phyloP scores from a whole-genome alignment of 1,139 yeast species.

The Candida sojae region DNA sequence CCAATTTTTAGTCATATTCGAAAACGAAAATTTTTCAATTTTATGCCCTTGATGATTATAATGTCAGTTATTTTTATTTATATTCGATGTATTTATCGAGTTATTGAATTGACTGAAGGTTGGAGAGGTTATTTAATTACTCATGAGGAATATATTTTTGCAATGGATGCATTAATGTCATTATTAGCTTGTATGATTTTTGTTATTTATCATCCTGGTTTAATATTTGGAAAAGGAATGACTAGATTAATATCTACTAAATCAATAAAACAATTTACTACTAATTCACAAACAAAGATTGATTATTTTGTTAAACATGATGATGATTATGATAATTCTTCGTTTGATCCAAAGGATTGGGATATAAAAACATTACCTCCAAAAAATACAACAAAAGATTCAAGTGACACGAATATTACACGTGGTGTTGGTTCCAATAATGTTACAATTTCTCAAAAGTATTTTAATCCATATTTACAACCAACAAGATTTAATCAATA shows the following conservation, averaged over 20 bases:
- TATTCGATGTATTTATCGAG: conserved; percentile 33
- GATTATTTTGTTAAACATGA: neutral
- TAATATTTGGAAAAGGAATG: conserved; percentile 23
- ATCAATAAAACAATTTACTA: neutral
- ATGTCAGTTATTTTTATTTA: conserved; percentile 25
- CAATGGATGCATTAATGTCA: conserved; percentile 29
- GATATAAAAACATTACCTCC: neutral
- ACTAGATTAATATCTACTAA: neutral
- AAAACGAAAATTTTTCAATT: conserved; percentile 20
- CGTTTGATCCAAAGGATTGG: neutral
- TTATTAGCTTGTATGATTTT: conserved; percentile 21
- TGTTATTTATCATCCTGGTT: conserved; percentile 28
- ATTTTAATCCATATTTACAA: conserved; percentile 10
- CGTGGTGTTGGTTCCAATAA: neutral
- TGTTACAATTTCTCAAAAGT: conserved; percentile 7
- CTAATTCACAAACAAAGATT: neutral
- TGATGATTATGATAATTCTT: neutral
- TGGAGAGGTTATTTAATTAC: conserved; percentile 37
- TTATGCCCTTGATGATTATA: conserved; percentile 25
- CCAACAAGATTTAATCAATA: conserved; percentile 8
- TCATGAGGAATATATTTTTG: conserved; percentile 29
- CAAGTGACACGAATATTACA: neutral
- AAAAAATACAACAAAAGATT: neutral
- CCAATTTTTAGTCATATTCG: conserved; percentile 18
- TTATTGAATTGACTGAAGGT: conserved; percentile 33